Percentiles rank a stretch among this genome's conserved stretches.
Evolutionary conservation across 768 basidiomycete species (phyloP).

Genomic region (Clathrus columnatus): DNA sequence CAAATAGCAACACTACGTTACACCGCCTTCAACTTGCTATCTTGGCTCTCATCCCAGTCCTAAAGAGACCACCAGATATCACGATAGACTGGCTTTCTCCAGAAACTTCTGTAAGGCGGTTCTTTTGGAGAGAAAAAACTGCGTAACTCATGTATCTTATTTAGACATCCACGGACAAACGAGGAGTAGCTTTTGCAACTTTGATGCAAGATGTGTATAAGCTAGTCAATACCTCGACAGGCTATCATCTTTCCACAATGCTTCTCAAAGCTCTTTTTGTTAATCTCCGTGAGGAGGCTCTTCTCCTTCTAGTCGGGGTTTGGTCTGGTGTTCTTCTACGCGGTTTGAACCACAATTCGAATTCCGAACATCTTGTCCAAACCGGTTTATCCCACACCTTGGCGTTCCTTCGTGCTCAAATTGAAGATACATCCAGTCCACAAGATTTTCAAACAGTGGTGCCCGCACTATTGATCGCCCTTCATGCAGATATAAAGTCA

Average conservation of each 20-base stretch:
- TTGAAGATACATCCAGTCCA: slow-evolving; percentile 33
- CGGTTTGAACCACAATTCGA: not conserved
- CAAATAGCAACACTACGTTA: slow-evolving; percentile 46
- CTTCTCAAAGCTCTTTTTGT: slow-evolving; percentile 60
- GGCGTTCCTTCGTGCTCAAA: slow-evolving; percentile 74
- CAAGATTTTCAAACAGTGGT: slow-evolving; percentile 74
- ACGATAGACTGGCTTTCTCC: slow-evolving; percentile 46
- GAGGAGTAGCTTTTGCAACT: slow-evolving; percentile 39
- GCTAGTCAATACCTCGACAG: slow-evolving; percentile 49
- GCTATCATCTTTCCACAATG: slow-evolving; percentile 41
- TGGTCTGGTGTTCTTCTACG: slow-evolving; percentile 31
- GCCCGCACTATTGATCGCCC: slow-evolving; percentile 55
- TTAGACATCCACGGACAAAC: slow-evolving; percentile 15
- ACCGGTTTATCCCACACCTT: slow-evolving; percentile 66
- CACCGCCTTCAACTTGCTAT: slow-evolving; percentile 52
- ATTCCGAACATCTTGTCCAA: slow-evolving; percentile 28
- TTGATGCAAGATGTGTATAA: slow-evolving; percentile 60
- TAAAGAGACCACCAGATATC: slow-evolving; percentile 35
- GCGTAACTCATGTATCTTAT: slow-evolving; percentile 4
- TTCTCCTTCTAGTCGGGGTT: slow-evolving; percentile 74
- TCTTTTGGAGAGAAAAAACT: slow-evolving; percentile 11
- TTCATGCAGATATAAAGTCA: slow-evolving; percentile 36
- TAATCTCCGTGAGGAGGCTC: slow-evolving; percentile 56
- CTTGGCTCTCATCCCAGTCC: slow-evolving; percentile 40
- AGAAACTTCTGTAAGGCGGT: slow-evolving; percentile 22